A percentile compares a stretch with the other conserved stretches of the same genome.
phyloP scores from a whole-genome alignment of 192 early-diverging fungal species.

The Endogone sp. region DNA sequence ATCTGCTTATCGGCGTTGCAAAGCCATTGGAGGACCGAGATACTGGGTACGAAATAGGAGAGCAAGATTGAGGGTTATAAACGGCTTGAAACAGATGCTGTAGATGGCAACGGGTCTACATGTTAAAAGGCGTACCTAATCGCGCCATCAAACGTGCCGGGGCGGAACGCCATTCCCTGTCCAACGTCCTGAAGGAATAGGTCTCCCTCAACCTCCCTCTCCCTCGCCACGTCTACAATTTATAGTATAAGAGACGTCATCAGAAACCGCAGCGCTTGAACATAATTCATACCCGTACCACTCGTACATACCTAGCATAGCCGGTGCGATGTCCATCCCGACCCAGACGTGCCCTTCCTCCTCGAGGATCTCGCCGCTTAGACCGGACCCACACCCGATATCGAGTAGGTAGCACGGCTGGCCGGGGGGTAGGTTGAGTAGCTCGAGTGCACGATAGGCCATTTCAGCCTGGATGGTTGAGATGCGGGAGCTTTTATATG shows the following conservation, averaged over 20 bases:
- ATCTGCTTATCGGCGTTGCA: conserved; percentile 95
- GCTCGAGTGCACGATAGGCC: conserved; percentile 87
- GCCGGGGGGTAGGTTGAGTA: conserved; percentile 78
- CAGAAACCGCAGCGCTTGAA: too few relatives aligned
- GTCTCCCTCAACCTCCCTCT: conserved; percentile 92
- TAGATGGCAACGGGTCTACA: too few relatives aligned
- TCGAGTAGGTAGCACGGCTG: conserved; percentile 78
- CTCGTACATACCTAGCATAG: conserved; percentile 72
- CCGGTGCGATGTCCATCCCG: conserved; percentile 90
- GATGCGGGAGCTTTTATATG: conserved; percentile 77
- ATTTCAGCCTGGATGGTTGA: conserved; percentile 91
- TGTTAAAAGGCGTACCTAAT: conserved; percentile 52
- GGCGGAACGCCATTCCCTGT: conserved; percentile 89
- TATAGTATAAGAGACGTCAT: too few relatives aligned
- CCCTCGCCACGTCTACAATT: conserved; percentile 75
- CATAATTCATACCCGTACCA: background rate
- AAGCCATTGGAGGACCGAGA: conserved; percentile 98
- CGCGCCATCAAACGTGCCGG: conserved; percentile 95
- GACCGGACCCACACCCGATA: conserved; percentile 96
- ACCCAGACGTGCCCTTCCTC: conserved; percentile 97
- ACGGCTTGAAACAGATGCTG: too few relatives aligned
- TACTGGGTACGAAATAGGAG: too few relatives aligned
- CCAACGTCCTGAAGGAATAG: conserved; percentile 95
- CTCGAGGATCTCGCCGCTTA: conserved; percentile 91
- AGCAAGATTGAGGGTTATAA: too few relatives aligned